Evolutionary conservation across 306 rosid species (phyloP).

Genomic region (Quercus agrifolia): DNA sequence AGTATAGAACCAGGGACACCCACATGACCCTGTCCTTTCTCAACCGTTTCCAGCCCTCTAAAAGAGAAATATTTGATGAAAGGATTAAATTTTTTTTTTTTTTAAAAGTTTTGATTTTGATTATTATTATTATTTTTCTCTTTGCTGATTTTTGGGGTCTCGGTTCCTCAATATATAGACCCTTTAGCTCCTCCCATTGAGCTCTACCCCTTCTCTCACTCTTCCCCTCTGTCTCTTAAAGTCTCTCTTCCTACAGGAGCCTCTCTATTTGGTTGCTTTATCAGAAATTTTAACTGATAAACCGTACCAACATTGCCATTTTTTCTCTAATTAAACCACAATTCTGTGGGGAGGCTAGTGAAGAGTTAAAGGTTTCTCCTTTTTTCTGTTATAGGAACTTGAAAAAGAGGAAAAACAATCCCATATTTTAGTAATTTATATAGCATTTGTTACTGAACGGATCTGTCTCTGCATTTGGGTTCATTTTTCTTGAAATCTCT

Average conservation of each 20-base stretch:
- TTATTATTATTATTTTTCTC: neutral
- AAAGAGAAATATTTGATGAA: slow-evolving; percentile 6
- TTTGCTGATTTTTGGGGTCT: slow-evolving; percentile 33
- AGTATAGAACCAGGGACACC: slow-evolving; percentile 29
- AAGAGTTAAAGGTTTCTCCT: neutral
- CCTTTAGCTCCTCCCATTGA: slow-evolving; percentile 33
- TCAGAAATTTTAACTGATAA: slow-evolving; percentile 36
- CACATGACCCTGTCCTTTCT: slow-evolving; percentile 75
- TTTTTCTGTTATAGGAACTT: neutral
- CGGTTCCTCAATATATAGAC: slow-evolving; percentile 53
- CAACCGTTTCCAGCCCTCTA: slow-evolving; percentile 41
- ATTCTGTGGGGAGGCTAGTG: slow-evolving; percentile 3
- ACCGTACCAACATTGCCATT: slow-evolving; percentile 38
- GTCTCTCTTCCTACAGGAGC: neutral
- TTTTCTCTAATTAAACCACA: neutral
- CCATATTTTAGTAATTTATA: neutral
- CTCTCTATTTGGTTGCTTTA: slow-evolving; percentile 30
- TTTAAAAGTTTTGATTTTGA: neutral
- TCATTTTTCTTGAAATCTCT: neutral
- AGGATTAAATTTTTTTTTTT: neutral
- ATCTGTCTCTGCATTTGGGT: slow-evolving; percentile 6
- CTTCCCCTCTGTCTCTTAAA: neutral
- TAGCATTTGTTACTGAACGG: neutral
- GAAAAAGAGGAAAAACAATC: neutral
- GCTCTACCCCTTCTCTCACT: slow-evolving; percentile 29